Conservation (phyloP, 2,329 filamentous ascomycete species). For the Colletotrichum melonis region DNA sequence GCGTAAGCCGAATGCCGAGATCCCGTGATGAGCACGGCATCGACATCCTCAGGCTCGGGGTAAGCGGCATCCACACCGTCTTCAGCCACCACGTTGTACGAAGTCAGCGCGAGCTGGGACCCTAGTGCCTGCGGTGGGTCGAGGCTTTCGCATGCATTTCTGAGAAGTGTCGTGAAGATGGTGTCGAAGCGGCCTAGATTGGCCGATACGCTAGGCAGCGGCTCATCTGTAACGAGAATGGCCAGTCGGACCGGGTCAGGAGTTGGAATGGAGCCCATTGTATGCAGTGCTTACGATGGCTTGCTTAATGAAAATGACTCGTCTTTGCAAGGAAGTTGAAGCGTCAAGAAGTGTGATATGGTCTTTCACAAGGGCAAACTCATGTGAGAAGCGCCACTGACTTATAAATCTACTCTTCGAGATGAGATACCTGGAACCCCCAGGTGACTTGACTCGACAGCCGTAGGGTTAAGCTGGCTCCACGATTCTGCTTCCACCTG, state of each 20-base stretch:
- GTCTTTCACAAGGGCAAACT: background rate
- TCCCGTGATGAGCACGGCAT: background rate
- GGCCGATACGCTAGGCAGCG: background rate
- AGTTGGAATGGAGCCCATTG: background rate
- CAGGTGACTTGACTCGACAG: no score
- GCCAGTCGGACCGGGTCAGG: background rate
- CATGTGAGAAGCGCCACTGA: background rate
- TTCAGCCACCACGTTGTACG: background rate
- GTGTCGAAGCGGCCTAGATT: background rate
- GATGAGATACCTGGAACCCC: no score
- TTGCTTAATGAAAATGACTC: background rate
- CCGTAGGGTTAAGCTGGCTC: background rate
- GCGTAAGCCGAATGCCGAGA: background rate
- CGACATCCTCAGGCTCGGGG: background rate
- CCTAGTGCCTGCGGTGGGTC: accelerated
- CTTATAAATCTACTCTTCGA: background rate
- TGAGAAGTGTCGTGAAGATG: background rate
- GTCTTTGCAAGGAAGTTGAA: background rate
- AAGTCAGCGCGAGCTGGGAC: background rate
- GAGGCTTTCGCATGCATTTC: background rate
- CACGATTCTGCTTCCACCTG: background rate
- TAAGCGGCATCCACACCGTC: background rate
- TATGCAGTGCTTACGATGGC: background rate
- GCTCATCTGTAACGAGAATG: background rate
- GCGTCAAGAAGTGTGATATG: background rate